Evolutionary conservation across 2,329 filamentous ascomycete genomes (phyloP), one percentile per base, ranked within the genome.

Genomic region (Neoarthrinium moseri): DNA sequence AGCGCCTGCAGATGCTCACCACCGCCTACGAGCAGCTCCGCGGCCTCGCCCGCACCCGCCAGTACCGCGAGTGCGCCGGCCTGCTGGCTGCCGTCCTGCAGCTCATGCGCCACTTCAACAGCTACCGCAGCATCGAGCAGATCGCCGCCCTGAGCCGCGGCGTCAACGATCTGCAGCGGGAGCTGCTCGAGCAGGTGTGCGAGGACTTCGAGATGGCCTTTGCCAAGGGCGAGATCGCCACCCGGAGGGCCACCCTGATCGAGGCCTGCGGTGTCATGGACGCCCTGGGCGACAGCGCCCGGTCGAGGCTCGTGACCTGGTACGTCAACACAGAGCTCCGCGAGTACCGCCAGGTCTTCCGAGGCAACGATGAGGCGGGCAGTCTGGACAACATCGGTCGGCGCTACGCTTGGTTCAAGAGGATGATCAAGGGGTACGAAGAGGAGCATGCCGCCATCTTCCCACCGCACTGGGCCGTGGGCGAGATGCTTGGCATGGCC

Each of bases 61-160:
- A 99, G 66, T 99, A 99, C 66, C 79, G 89, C 53, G 94, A 99
- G 65, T 97, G 94, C 63, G 91, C 92, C 13, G 91, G 95, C 58
- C 76, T 99, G 49, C 75, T 99, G 47, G 90, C 96, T 71, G 94
- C 94, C 8, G 94, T 99, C 24, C 81, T 99, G 48, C 94, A 99
- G 77, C 83, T 99, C 36, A 96, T 97, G 88, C 89, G 89, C 55
- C 91, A 99, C 70, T 99, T 99, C 78, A 95, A 96, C 71, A 95
- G 89, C 67, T 99, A 97, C 66, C 79, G 94, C 48, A 96, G 91
- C 57, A 97, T 99, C 57, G 92, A 97, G 64, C 94, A 99, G 75
- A 97, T 99, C 63, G 94, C 94, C 22, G 88, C 88, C 1, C 75
- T 99, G 52, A 95, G 90, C 62, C 84, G 90, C 42, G 95, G 95